A percentile compares a stretch with the other conserved stretches of the same genome.
phyloP scores from a whole-genome alignment of 2,329 filamentous ascomycete genomes.

The Aureobasidium lini region DNA sequence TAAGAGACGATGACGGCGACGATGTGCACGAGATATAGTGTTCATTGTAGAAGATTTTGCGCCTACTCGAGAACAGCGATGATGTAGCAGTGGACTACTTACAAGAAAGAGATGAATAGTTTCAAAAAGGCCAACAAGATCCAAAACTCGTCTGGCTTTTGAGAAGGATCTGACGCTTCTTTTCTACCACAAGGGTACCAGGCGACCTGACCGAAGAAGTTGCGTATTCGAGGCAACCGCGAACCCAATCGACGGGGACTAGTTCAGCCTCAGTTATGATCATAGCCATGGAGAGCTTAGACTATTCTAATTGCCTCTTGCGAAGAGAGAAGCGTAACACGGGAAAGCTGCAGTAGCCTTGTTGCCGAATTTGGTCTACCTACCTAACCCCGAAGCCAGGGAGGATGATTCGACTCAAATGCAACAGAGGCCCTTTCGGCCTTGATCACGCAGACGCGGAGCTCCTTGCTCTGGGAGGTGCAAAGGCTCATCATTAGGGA shows the following conservation, averaged over 20 bases:
- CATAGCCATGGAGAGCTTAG: slow-evolving; percentile 10
- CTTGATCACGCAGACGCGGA: slow-evolving; percentile 12
- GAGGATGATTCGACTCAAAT: slow-evolving; percentile 12
- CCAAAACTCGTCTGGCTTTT: slow-evolving; percentile 6
- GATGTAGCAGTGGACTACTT: background rate
- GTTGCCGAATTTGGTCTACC: slow-evolving; percentile 10
- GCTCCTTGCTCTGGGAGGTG: slow-evolving; percentile 13
- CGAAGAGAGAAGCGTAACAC: slow-evolving; percentile 3
- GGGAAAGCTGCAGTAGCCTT: slow-evolving; percentile 14
- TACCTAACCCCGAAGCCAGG: slow-evolving; percentile 13
- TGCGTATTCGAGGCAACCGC: slow-evolving; percentile 13
- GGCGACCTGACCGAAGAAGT: slow-evolving; percentile 10
- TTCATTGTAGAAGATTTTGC: background rate
- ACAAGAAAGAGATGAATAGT: background rate
- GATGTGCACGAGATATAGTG: background rate
- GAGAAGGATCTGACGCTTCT: slow-evolving; percentile 9
- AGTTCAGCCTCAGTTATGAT: slow-evolving; percentile 14
- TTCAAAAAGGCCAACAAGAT: background rate
- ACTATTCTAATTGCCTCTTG: slow-evolving; percentile 6
- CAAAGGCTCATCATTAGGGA: slow-evolving; percentile 5
- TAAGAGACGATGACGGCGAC: background rate
- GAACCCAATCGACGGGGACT: slow-evolving; percentile 8
- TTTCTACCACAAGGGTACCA: slow-evolving; percentile 12
- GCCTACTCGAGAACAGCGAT: background rate
- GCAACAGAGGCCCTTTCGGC: slow-evolving; percentile 10